These are phyloP conservation scores for Cordyceps javanica DNA, from an alignment of 2,329 filamentous ascomycete genomes.

Conservation along the genomic window DNA sequence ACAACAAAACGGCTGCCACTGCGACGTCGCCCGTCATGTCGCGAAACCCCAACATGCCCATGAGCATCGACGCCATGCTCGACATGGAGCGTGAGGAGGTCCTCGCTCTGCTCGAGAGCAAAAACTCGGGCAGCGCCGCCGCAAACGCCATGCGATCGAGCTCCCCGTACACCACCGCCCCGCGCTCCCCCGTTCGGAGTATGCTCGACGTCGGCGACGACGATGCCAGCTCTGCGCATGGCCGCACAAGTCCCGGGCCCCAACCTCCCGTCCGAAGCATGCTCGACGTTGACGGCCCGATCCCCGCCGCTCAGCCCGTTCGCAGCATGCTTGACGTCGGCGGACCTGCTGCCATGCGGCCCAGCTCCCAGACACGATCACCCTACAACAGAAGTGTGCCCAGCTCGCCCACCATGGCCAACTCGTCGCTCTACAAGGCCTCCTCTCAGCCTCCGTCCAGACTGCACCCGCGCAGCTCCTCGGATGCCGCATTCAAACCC, in stretches of 20 bases:
- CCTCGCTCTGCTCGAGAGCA: slow-evolving; percentile 59
- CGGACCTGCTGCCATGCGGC: slow-evolving; percentile 24
- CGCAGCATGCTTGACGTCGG: slow-evolving; percentile 50
- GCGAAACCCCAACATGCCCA: slow-evolving; percentile 35
- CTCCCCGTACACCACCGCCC: slow-evolving; percentile 49
- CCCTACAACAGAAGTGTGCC: slow-evolving; percentile 26
- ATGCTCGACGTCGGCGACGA: slow-evolving; percentile 56
- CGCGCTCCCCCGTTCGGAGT: slow-evolving; percentile 62
- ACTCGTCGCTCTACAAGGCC: slow-evolving; percentile 17
- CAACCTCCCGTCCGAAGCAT: slow-evolving; percentile 57
- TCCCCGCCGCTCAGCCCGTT: slow-evolving; percentile 30
- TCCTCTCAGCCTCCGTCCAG: slow-evolving; percentile 17
- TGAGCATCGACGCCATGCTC: slow-evolving; percentile 71
- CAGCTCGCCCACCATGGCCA: slow-evolving; percentile 23
- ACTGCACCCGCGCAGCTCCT: slow-evolving; percentile 46
- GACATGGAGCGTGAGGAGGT: slow-evolving; percentile 74
- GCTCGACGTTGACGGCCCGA: slow-evolving; percentile 49
- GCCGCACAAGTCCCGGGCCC: slow-evolving; percentile 29
- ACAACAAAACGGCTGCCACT: not conserved
- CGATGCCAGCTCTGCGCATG: slow-evolving; percentile 16
- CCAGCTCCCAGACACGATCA: slow-evolving; percentile 17
- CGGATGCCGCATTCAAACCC: slow-evolving; percentile 45
- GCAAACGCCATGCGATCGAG: slow-evolving; percentile 38
- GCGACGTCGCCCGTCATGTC: slow-evolving; percentile 22
- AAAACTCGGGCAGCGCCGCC: slow-evolving; percentile 27